Conservation (phyloP, 208 protist genomes). For the Acanthamoeba sp. region DNA sequence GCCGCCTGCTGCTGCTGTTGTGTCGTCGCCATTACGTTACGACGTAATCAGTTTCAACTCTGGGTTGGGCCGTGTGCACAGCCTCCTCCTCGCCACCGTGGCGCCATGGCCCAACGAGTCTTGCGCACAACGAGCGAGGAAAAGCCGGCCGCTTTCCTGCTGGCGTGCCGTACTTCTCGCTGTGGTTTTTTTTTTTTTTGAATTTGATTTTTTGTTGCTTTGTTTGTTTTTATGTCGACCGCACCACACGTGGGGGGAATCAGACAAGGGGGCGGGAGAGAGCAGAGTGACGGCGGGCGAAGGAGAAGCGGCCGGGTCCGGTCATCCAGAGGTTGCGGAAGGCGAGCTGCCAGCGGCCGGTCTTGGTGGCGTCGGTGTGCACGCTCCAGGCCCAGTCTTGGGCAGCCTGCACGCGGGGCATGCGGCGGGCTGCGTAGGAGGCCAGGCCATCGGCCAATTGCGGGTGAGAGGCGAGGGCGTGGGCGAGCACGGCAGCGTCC, state of each 20-base stretch:
- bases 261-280: not conserved
- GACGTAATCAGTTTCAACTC: no score
- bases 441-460: not conserved
- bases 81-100: no score
- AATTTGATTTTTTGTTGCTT: no score
- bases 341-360: constrained; percentile 33
- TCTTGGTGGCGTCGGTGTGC: constrained; percentile 4
- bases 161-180: no score
- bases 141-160: no score
- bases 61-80: no score
- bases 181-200: no score
- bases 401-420: not conserved
- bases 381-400: constrained; percentile 30
- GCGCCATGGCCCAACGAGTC: no score
- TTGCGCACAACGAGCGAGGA: no score
- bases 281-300: not conserved
- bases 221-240: no score
- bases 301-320: constrained; percentile 4
- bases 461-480: constrained; percentile 11
- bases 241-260: no score
- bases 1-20: not conserved
- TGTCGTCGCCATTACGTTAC: not conserved
- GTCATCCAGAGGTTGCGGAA: constrained; percentile 26
- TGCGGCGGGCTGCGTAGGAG: constrained; percentile 14
- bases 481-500: constrained; percentile 31